Evolutionary conservation across 306 rosid species (phyloP).

Genomic region (Luffa acutangula): DNA sequence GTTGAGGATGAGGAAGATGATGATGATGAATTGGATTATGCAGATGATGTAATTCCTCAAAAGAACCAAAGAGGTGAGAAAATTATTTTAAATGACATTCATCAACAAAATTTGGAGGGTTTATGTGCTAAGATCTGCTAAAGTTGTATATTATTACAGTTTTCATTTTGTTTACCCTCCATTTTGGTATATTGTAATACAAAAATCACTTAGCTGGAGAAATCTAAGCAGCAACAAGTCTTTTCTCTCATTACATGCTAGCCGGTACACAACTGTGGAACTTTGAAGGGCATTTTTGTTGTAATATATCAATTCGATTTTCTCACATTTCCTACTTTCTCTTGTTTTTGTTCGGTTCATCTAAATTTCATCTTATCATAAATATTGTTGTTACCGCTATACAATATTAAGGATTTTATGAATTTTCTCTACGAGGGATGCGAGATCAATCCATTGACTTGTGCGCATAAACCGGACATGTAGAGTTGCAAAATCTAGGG

Average conservation of each 20-base stretch:
- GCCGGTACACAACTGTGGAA: conserved; percentile 1
- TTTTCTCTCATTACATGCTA: neutral
- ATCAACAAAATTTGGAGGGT: conserved; percentile 16
- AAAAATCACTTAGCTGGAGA: neutral
- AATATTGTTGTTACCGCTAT: neutral
- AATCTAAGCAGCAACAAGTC: neutral
- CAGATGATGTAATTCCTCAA: conserved; percentile 8
- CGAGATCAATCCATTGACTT: neutral
- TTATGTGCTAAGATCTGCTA: conserved; percentile 2
- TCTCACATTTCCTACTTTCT: neutral
- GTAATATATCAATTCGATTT: neutral
- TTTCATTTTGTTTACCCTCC: neutral
- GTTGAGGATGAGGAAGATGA: conserved; percentile 26
- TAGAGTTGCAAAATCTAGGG: neutral
- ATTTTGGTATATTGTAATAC: conserved; percentile 1
- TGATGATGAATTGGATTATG: conserved; percentile 22
- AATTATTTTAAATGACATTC: conserved; percentile 11
- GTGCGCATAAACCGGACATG: neutral
- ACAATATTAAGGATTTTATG: neutral
- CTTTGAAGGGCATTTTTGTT: neutral
- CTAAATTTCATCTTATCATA: neutral
- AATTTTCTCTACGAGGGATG: neutral
- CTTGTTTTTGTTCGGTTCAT: neutral
- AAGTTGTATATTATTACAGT: neutral
- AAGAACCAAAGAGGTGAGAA: neutral